phyloP scores from a whole-genome alignment of 1,139 yeast genomes.

The Suhomyces bribrorum region DNA sequence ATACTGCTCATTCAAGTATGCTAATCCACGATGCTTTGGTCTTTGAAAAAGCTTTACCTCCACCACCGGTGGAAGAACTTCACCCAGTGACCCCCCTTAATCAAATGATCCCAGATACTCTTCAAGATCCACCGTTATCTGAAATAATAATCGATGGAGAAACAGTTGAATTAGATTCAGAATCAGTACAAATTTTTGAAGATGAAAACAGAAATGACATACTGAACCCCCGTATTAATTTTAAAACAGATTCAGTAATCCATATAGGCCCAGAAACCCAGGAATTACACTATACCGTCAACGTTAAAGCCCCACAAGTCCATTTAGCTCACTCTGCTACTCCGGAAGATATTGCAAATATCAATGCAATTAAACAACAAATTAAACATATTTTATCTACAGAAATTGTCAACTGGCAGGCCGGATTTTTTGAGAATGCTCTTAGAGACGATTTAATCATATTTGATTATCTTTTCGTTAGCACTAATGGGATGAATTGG shows the following conservation, averaged over 20 bases:
- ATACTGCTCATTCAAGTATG: slow-evolving; percentile 10
- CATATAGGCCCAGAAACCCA: not conserved
- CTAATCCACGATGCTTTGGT: slow-evolving; percentile 11
- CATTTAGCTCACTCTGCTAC: slow-evolving; percentile 6
- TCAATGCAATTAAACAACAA: slow-evolving; percentile 1
- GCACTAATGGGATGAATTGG: slow-evolving; percentile 40
- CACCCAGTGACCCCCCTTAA: slow-evolving; percentile 28
- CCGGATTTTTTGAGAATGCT: slow-evolving; percentile 15
- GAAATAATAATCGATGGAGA: slow-evolving; percentile 5
- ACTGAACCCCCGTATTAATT: slow-evolving; percentile 23
- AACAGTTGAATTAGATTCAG: slow-evolving; percentile 3
- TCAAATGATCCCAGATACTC: slow-evolving; percentile 29
- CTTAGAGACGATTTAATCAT: slow-evolving; percentile 28
- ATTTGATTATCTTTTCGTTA: slow-evolving; percentile 47
- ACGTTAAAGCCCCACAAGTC: slow-evolving; percentile 29
- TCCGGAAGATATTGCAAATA: slow-evolving; percentile 2
- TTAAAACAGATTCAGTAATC: slow-evolving; percentile 17
- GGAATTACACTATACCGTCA: slow-evolving; percentile 26
- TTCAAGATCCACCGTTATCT: slow-evolving; percentile 15
- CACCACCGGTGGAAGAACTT: slow-evolving; percentile 7
- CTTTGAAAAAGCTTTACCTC: slow-evolving; percentile 14
- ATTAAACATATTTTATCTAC: slow-evolving; percentile 8
- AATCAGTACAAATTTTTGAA: slow-evolving; percentile 1
- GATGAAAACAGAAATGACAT: slow-evolving; percentile 11
- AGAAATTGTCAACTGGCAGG: slow-evolving; percentile 12